Conservation (phyloP, 2,329 filamentous ascomycete genomes). For the Fusarium subtropicale region DNA sequence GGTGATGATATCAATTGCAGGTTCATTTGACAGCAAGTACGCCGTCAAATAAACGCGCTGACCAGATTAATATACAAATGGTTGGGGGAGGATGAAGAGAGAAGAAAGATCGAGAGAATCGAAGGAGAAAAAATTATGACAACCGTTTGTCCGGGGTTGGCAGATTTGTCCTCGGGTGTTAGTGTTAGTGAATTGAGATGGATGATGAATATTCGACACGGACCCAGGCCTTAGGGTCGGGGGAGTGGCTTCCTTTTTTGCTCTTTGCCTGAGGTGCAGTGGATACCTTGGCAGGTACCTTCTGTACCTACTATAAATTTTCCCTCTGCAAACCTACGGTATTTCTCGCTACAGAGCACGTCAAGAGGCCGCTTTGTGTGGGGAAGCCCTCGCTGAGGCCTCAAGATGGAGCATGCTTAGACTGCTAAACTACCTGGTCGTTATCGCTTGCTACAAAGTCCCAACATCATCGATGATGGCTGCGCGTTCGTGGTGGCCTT, state of each 20-base stretch:
- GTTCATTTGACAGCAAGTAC: conserved; percentile 94
- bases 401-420: conserved; percentile 16
- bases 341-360: conserved; percentile 13
- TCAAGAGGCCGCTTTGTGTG: conserved; percentile 43
- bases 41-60: conserved; percentile 95
- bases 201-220: conserved; percentile 43
- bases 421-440: background rate
- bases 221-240: conserved; percentile 39
- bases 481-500: conserved; percentile 32
- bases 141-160: conserved; percentile 44
- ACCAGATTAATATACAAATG: conserved; percentile 46
- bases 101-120: conserved; percentile 41
- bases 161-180: conserved; percentile 35
- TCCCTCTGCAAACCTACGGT: background rate
- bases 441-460: conserved; percentile 28
- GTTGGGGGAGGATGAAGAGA: conserved; percentile 35
- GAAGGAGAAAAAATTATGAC: conserved; percentile 41
- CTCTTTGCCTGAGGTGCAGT: conserved; percentile 46
- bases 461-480: conserved; percentile 28
- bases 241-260: conserved; percentile 48
- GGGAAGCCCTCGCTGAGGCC: conserved; percentile 33
- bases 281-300: conserved; percentile 28
- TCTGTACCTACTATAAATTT: background rate
- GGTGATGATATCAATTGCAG: conserved; percentile 77
- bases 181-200: conserved; percentile 31